Percentiles rank a stretch among this genome's conserved stretches.
Evolutionary conservation across 148 eudicot genomes (phyloP).

Genomic region (Polygonum aviculare): DNA sequence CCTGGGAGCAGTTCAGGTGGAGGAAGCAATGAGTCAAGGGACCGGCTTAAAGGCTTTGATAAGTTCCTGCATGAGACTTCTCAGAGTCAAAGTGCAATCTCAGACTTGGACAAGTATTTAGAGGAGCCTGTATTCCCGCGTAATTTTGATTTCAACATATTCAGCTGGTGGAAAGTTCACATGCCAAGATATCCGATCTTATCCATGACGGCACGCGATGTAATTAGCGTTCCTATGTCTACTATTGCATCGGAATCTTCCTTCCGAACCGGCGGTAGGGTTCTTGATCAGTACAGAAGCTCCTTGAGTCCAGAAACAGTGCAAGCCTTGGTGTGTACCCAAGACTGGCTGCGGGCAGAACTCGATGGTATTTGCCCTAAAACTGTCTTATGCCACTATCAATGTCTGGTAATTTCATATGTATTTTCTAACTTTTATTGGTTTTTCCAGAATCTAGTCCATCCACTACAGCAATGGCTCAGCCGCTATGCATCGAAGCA

Average conservation of each 20-base stretch:
- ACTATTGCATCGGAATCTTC: constrained; percentile 62
- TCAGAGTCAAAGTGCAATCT: constrained; percentile 52
- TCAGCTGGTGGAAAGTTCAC: constrained; percentile 99
- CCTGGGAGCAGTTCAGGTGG: constrained; percentile 41
- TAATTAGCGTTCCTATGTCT: constrained; percentile 69
- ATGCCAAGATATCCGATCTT: constrained; percentile 87
- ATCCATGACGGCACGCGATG: constrained; percentile 90
- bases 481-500: constrained; percentile 43
- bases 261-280: constrained; percentile 54
- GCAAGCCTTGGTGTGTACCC: constrained; percentile 91
- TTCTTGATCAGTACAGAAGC: constrained; percentile 60
- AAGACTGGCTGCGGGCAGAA: constrained; percentile 78
- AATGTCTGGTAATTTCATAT: not conserved
- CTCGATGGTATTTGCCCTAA: constrained; percentile 34
- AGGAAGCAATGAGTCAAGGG: constrained; percentile 47
- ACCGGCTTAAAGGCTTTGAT: constrained; percentile 82
- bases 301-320: constrained; percentile 64
- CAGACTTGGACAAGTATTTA: constrained; percentile 86
- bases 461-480: constrained; percentile 26
- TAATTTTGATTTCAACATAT: constrained; percentile 63
- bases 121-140: constrained; percentile 92
- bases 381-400: not conserved
- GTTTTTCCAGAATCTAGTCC: constrained; percentile 27
- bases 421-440: not conserved
- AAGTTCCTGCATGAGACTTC: constrained; percentile 82